Evolutionary conservation across 2,329 filamentous ascomycete species (phyloP), one percentile per base, ranked within the genome.

Genomic region (Neobulgaria alba): DNA sequence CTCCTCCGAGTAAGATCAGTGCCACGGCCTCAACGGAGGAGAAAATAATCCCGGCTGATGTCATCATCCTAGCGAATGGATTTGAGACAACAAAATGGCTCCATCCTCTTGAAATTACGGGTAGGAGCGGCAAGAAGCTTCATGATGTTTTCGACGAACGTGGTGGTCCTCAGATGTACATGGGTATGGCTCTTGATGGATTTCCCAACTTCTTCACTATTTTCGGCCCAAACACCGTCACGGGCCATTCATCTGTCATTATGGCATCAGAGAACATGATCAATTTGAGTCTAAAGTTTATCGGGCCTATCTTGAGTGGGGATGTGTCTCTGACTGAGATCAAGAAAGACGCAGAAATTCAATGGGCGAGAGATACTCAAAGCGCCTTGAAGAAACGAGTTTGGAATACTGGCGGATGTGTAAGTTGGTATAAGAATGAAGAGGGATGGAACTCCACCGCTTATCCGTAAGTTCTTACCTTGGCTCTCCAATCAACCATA

Each of bases 61-160:
- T 73, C 23, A 73, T 79, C 33, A 61, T 79, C 20, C 63, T 77
- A 9, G 73, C 73, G 2, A 77, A 76, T 41, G 75, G 75, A 1
- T 79, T 74, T 55, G 64, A 75, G 41, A 69, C 67, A 0, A 69
- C 67, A 4, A 62, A 66, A 40, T 77, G 70, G 68, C 61, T 77
- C 0, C 69, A 75, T 38, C 71, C 71, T 3, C 56, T 79, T 5
- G 62, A 66, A 7, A 65, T 79, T 10, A 60, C 60, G 7, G 75
- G 75, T 1, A 63, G 62, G 39, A 54, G 57, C 3, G 69, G 70
- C 4, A 65, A 67, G 39, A 61, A 63, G 29, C 57, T 79, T 2
- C 63, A 74, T 21, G 63, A 73, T 32, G 58, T 69, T 0, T 79
- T 74, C 67, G 63, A 69, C 3, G 63, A 69, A 39, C 63, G 70